Evolutionary conservation across 257 asterid species (phyloP), one percentile per base, ranked within the genome.

Genomic region (Solanum chilense): DNA sequence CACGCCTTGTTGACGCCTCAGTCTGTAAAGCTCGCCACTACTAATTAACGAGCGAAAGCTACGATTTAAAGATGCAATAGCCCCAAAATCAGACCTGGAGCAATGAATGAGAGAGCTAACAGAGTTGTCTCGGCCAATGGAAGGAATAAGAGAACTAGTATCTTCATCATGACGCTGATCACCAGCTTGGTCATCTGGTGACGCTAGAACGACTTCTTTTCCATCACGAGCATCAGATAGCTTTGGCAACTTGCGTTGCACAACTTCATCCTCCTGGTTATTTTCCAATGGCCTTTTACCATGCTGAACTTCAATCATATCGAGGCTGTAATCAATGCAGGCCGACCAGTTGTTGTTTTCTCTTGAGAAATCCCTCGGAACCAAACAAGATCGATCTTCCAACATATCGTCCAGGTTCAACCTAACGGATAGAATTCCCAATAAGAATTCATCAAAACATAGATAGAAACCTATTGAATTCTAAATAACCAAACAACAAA

Each of bases 81-180:
- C 87, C 23, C 99, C 99, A 73, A 94, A 97, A 88, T 97, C 99
- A 10, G 96, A 91, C 45, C 99, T 91, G 23, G 99, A 96, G 94
- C 98, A 94, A 37, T 85, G 92, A 58, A 97, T 89, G 42, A 97
- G 97, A 85, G 98, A 91, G 87, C 91, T 93, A 25, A 97, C 91
- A 1, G 99, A 93, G 94, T 93, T 97, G 90, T 96, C 99, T 6
- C 93, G 87, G 37, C 99, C 99, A 37, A 97, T 95, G 52, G 91
- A 93, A 33, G 94, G 83, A 69, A 97, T 94, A 35, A 97, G 93
- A 35, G 99, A 94, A 85, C 93, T 94, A 88, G 90, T 89, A 82
- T 91, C 94, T n/a, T 47, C 87, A 71, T 39, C 21, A 49, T 71
- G 71, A 71, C 9, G 23, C 31, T 85, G 83, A 52, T 44, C 49